These are phyloP conservation scores for Arthrobotrys entomopaga DNA, from an alignment of 2,329 filamentous ascomycete genomes.

Conservation along the genomic window DNA sequence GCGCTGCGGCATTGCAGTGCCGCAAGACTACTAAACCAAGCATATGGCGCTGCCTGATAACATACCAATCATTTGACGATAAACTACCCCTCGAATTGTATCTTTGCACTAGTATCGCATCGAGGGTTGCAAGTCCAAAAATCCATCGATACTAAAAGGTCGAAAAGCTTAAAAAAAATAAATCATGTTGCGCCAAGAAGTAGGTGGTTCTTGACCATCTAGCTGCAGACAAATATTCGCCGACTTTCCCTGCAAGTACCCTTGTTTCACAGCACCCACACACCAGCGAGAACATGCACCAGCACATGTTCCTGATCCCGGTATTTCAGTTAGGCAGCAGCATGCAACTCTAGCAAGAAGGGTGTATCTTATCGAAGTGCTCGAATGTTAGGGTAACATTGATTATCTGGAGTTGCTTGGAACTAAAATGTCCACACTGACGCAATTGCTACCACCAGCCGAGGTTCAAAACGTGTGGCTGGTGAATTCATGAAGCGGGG, in stretches of 20 bases:
- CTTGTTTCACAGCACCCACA: constrained; percentile 54
- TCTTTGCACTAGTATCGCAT: constrained; percentile 3
- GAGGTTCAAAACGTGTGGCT: constrained; percentile 46
- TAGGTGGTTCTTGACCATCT: constrained; percentile 3
- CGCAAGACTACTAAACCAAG: constrained; percentile 10
- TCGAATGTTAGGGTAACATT: constrained; percentile 54
- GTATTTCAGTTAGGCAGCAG: constrained; percentile 54
- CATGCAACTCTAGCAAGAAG: constrained; percentile 40
- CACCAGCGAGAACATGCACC: constrained; percentile 44
- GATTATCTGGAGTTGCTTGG: constrained; percentile 46
- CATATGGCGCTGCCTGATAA: constrained; percentile 29
- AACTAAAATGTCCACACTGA: constrained; percentile 35
- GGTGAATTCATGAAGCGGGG: neutral
- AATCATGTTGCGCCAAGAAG: constrained; percentile 41
- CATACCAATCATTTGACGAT: too few relatives aligned
- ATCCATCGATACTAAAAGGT: neutral
- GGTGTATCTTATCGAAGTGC: constrained; percentile 52
- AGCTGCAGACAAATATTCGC: constrained; percentile 49
- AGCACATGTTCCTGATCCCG: constrained; percentile 55
- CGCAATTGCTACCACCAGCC: constrained; percentile 52
- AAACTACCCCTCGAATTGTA: neutral
- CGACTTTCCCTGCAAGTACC: constrained; percentile 53
- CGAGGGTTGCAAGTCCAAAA: constrained; percentile 7
- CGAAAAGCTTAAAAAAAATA: constrained; percentile 46
- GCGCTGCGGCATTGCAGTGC: constrained; percentile 3